These are phyloP conservation scores for Bretschneidera sinensis DNA, from an alignment of 345 rosid species.

Conservation along the genomic window DNA sequence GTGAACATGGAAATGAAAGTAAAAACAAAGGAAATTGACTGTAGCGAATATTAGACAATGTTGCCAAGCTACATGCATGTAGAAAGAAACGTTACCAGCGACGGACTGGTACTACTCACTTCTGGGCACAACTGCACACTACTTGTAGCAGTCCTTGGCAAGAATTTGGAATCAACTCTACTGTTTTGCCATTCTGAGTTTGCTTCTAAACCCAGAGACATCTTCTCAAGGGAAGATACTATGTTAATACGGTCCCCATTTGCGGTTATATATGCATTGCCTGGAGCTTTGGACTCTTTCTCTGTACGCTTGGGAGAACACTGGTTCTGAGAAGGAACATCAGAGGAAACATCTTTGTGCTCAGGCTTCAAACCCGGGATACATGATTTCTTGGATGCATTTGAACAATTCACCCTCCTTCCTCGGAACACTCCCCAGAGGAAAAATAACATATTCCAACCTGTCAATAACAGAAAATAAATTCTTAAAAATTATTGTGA, in stretches of 20 bases:
- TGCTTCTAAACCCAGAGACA: slow-evolving; percentile 15
- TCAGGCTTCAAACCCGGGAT: slow-evolving; percentile 23
- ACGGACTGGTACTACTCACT: slow-evolving; percentile 27
- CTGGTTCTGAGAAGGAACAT: slow-evolving; percentile 24
- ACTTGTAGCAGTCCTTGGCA: slow-evolving; percentile 10
- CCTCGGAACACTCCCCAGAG: slow-evolving; percentile 95
- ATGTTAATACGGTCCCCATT: slow-evolving; percentile 30
- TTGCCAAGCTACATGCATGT: no score
- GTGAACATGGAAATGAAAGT: no score
- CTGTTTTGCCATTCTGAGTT: slow-evolving; percentile 19
- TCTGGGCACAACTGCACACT: slow-evolving; percentile 23
- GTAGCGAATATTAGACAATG: no score
- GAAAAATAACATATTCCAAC: slow-evolving; percentile 87
- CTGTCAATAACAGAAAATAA: slow-evolving; percentile 31
- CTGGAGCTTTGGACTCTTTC: slow-evolving; percentile 25
- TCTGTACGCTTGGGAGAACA: slow-evolving; percentile 30
- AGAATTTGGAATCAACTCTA: no score
- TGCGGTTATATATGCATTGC: slow-evolving; percentile 11
- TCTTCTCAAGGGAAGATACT: slow-evolving; percentile 23
- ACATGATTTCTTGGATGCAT: slow-evolving; percentile 30
- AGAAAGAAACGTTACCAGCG: slow-evolving; percentile 24
- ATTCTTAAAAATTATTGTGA: no score
- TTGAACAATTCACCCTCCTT: slow-evolving; percentile 37
- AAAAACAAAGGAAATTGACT: no score
- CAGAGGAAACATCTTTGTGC: slow-evolving; percentile 28